phyloP scores from a whole-genome alignment of 1,284 basidiomycete species.

The Coriolopsis trogii region DNA sequence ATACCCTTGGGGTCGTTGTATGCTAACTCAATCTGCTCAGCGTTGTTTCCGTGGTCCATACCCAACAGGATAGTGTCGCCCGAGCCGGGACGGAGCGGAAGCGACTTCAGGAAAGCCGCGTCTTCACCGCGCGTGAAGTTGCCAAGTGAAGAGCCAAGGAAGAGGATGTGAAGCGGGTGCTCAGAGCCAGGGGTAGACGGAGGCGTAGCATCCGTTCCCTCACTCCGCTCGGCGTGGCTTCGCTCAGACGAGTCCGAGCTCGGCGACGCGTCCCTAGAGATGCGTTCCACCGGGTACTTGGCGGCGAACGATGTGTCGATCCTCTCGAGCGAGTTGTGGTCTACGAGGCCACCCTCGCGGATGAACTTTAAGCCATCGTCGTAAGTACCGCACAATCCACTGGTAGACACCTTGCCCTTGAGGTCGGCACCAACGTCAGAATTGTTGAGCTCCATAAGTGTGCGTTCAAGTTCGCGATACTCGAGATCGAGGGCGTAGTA shows the following conservation, averaged over 20 bases:
- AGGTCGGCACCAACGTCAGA: constrained; percentile 69
- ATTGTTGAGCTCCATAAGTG: constrained; percentile 69
- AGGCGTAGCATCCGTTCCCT: constrained; percentile 36
- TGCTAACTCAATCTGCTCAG: constrained; percentile 69
- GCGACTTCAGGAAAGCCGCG: constrained; percentile 73
- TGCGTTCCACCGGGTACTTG: constrained; percentile 23
- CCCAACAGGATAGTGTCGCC: constrained; percentile 81
- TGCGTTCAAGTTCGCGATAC: constrained; percentile 82
- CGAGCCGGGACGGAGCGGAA: constrained; percentile 76
- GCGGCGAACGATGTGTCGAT: constrained; percentile 19
- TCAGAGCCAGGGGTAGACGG: constrained; percentile 42
- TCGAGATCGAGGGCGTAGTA: constrained; percentile 97
- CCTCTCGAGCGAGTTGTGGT: constrained; percentile 21
- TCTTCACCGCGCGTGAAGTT: constrained; percentile 86
- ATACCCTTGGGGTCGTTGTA: constrained; percentile 85
- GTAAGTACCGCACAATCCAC: constrained; percentile 90
- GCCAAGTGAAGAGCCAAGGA: constrained; percentile 94
- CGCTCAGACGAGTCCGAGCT: constrained; percentile 34
- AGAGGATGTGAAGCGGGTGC: constrained; percentile 79
- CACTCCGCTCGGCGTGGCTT: constrained; percentile 27
- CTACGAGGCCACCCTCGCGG: constrained; percentile 58
- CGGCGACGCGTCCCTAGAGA: constrained; percentile 36
- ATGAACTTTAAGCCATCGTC: constrained; percentile 79
- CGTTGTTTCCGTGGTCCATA: constrained; percentile 82
- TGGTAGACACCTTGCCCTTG: constrained; percentile 70